These are phyloP conservation scores for Mycena galericulata DNA, from an alignment of 768 basidiomycete genomes.

Conservation along the genomic window DNA sequence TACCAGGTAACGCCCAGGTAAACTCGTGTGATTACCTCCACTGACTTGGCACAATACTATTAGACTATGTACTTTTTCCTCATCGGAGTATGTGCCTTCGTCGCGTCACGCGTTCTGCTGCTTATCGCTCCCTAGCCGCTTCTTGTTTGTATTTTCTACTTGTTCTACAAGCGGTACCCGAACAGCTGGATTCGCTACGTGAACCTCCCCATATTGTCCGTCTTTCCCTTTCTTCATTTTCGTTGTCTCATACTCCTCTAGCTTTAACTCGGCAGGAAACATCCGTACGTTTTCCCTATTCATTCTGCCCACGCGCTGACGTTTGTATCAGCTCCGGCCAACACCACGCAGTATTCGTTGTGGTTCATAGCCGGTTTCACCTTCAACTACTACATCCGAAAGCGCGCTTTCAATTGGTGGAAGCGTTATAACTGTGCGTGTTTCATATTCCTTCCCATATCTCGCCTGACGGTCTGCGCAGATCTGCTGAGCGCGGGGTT, in stretches of 20 bases:
- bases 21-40: not conserved
- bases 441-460: not conserved
- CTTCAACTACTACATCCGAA: slow-evolving; percentile 23
- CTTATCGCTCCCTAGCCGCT: not conserved
- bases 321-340: slow-evolving; percentile 8
- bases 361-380: slow-evolving; percentile 18
- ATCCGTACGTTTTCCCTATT: slow-evolving; percentile 4
- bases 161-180: slow-evolving; percentile 19
- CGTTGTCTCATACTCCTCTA: not conserved
- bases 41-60: not conserved
- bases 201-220: slow-evolving; percentile 20
- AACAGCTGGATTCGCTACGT: slow-evolving; percentile 24
- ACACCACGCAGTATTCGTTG: slow-evolving; percentile 20
- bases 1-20: not conserved
- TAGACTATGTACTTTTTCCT: slow-evolving; percentile 19
- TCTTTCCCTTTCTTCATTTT: not conserved
- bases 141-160: slow-evolving; percentile 9
- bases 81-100: slow-evolving; percentile 4
- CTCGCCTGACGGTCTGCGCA: not conserved
- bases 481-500: slow-evolving; percentile 12
- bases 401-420: slow-evolving; percentile 19
- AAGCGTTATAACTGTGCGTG: slow-evolving; percentile 21
- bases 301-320: not conserved
- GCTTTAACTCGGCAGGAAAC: slow-evolving; percentile 22
- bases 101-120: not conserved